Evolutionary conservation across 352 stramenopile species (phyloP).

Genomic region (Globisporangium nagaii): DNA sequence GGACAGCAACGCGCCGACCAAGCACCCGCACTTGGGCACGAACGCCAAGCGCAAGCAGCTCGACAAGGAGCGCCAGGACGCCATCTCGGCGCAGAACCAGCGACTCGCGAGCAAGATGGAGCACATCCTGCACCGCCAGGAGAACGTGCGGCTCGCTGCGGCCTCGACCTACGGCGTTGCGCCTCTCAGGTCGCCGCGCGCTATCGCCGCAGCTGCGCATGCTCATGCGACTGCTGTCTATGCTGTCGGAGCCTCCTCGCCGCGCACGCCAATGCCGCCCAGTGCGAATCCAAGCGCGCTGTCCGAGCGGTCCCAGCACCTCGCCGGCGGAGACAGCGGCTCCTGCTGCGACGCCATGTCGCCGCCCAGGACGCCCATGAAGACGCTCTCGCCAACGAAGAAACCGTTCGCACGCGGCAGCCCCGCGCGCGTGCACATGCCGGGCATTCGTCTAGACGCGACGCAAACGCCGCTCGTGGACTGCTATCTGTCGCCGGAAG

Average conservation of each 20-base stretch:
- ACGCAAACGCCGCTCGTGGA: slow-evolving; percentile 69
- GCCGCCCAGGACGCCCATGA: slow-evolving; percentile 10
- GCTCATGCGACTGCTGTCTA: too few relatives aligned
- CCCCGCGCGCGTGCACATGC: slow-evolving; percentile 55
- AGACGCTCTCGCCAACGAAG: slow-evolving; percentile 5
- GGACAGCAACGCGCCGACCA: slow-evolving; percentile 47
- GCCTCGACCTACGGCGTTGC: slow-evolving; percentile 14
- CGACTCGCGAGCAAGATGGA: slow-evolving; percentile 67
- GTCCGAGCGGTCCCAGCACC: neutral
- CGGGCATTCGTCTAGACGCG: slow-evolving; percentile 59
- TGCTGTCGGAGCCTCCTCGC: neutral
- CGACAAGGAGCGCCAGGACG: slow-evolving; percentile 50
- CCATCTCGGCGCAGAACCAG: slow-evolving; percentile 70
- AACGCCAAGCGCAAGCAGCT: slow-evolving; percentile 64
- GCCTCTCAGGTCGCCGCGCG: neutral
- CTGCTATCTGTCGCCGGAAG: slow-evolving; percentile 68
- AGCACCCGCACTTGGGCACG: slow-evolving; percentile 32
- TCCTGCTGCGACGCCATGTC: neutral
- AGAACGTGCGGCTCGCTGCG: slow-evolving; percentile 46
- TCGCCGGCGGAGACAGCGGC: neutral
- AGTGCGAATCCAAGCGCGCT: neutral
- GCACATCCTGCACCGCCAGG: slow-evolving; percentile 55
- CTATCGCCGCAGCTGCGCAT: too few relatives aligned
- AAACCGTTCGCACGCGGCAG: slow-evolving; percentile 32
- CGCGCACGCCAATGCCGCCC: neutral